A percentile compares a stretch with the other conserved stretches of the same genome.
Conservation (phyloP, 2,329 filamentous ascomycete genomes). For the Westerdykella sp. region DNA sequence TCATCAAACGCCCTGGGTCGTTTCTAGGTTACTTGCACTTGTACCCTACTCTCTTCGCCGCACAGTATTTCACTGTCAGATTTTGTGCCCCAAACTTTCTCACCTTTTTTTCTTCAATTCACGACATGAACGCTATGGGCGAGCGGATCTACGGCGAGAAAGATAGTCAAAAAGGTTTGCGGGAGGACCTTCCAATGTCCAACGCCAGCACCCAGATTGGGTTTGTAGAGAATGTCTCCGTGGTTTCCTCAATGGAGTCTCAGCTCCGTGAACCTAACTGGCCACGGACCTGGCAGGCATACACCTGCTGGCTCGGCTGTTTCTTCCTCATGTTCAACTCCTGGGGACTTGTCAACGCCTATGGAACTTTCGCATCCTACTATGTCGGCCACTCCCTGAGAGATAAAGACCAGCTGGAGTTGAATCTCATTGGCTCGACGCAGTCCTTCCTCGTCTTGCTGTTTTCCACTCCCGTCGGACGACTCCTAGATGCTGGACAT, state of each 20-base stretch:
- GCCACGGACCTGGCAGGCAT: slow-evolving; percentile 43
- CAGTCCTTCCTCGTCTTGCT: slow-evolving; percentile 44
- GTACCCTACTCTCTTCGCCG: neutral
- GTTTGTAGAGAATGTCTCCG: slow-evolving; percentile 18
- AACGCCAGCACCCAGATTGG: slow-evolving; percentile 16
- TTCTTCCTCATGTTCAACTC: slow-evolving; percentile 49
- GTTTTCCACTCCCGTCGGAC: slow-evolving; percentile 43
- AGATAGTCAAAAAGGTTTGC: slow-evolving; percentile 16
- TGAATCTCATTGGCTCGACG: slow-evolving; percentile 46
- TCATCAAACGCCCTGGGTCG: no score
- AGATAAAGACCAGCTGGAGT: slow-evolving; percentile 34
- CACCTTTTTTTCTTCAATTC: neutral
- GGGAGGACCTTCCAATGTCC: slow-evolving; percentile 20
- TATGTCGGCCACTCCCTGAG: slow-evolving; percentile 44
- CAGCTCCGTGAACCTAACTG: slow-evolving; percentile 34
- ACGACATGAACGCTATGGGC: neutral
- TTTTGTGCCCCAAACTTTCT: no score
- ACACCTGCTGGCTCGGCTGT: slow-evolving; percentile 41
- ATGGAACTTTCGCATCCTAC: slow-evolving; percentile 46
- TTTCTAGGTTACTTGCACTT: neutral
- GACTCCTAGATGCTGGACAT: slow-evolving; percentile 45
- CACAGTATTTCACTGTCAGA: neutral
- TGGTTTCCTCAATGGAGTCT: slow-evolving; percentile 10
- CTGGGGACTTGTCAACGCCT: slow-evolving; percentile 46
- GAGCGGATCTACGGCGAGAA: slow-evolving; percentile 7